Base-by-base conservation (phyloP, 1,284 basidiomycete genomes). In the Fistulinella staudtii region DNA sequence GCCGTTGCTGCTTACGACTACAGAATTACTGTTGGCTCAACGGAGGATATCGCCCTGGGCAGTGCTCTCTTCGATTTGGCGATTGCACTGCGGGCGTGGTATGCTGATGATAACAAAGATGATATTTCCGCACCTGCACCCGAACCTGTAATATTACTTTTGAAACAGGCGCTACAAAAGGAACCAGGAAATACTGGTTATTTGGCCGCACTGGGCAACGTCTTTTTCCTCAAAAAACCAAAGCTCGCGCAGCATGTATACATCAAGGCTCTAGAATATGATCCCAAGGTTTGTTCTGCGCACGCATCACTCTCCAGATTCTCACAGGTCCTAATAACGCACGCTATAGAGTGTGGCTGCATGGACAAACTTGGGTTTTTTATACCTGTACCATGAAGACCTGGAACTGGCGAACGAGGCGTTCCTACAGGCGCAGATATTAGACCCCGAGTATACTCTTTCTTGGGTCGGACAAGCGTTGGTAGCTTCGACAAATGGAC, bases 381-480 rank as follows among this genome's bases (percentile, higher is more conserved):
- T 99, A 36, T 99, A 94, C 63, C 73, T 95, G n/a, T 69, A 85
- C 43, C 76, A 94, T 53, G 74, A 78, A 22, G 95, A 99, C 63
- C 57, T 75, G 0, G 87, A 92, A 46, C 72, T 99, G 24, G 93
- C 94, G 0, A 89, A 89, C 53, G 83, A 94, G 60, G 84, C 89
- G 2, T 82, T 99, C 56, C 77, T 86, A 55, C 85, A 85, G 51
- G 90, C 94, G 13, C 95, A 98, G 63, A 85, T 85, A 10, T 73
- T 94, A 17, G 93, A 98, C 68, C 92, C 96, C 3, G 95, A 98
- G 57, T 88, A 85, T 66, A 77, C 87, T 0, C 64, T 83, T 22
- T 85, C 93, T n/a, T 99, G 96, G 96, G 76, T 96, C 13, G 96
- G 94, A 1, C 93, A 95, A 62, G 93, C 85, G 5, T 67, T 96